phyloP scores from a whole-genome alignment of 2,329 filamentous ascomycete species.

The Hypoxylon sp. region DNA sequence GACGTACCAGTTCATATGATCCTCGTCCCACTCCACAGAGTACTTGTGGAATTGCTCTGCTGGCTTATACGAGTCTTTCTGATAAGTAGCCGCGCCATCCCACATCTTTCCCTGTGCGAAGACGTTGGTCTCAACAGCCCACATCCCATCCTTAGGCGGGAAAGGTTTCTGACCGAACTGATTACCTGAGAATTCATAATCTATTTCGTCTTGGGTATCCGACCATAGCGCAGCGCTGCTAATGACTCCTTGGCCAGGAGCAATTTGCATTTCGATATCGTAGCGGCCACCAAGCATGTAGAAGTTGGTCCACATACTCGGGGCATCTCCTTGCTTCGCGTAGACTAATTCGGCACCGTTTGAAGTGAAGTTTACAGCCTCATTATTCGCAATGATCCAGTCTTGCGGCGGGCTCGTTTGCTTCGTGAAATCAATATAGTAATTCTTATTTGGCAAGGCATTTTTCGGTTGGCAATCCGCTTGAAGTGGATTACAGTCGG shows the following conservation, averaged over 20 bases:
- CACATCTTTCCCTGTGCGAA: constrained; percentile 53
- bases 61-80: constrained; percentile 50
- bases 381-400: constrained; percentile 50
- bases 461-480: constrained; percentile 50
- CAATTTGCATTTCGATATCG: constrained; percentile 54
- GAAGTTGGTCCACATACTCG: constrained; percentile 54
- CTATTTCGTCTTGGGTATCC: constrained; percentile 54
- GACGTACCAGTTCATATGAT: constrained; percentile 51
- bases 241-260: constrained; percentile 52
- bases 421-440: constrained; percentile 55
- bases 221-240: constrained; percentile 52
- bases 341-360: constrained; percentile 53
- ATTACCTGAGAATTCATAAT: constrained; percentile 55
- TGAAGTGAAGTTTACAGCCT: constrained; percentile 50
- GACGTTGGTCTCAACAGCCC: constrained; percentile 50
- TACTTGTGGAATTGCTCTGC: constrained; percentile 54
- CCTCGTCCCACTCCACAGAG: constrained; percentile 54
- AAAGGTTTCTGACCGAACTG: constrained; percentile 52
- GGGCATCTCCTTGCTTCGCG: constrained; percentile 50
- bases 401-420: constrained; percentile 42
- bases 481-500: constrained; percentile 53
- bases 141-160: constrained; percentile 51
- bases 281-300: constrained; percentile 54
- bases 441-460: constrained; percentile 48
- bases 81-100: constrained; percentile 51